phyloP scores from a whole-genome alignment of 192 early-diverging fungal species.

The Coemansia sp. region DNA sequence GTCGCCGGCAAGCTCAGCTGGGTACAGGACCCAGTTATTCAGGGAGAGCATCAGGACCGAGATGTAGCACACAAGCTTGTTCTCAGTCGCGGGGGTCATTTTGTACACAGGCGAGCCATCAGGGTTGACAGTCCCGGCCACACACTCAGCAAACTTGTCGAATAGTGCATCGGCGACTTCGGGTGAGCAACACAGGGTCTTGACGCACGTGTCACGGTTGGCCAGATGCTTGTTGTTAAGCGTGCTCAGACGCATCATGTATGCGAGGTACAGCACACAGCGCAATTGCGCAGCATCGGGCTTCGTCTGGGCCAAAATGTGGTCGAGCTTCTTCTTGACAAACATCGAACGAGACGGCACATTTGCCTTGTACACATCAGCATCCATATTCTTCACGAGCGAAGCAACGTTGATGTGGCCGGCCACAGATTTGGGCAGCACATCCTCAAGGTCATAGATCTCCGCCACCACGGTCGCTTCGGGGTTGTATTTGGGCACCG shows the following conservation, averaged over 20 bases:
- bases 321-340: constrained; percentile 37
- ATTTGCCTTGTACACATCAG: constrained; percentile 17
- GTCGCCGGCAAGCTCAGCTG: constrained; percentile 61
- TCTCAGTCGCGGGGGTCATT: constrained; percentile 63
- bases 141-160: constrained; percentile 62
- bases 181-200: constrained; percentile 56
- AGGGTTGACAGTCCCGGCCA: constrained; percentile 52
- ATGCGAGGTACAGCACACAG: constrained; percentile 71
- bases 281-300: constrained; percentile 45
- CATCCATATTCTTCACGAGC: constrained; percentile 51
- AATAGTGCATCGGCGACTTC: constrained; percentile 54
- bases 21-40: constrained; percentile 68
- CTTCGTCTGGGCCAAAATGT: constrained; percentile 20
- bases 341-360: constrained; percentile 31
- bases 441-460: constrained; percentile 79
- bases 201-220: constrained; percentile 43
- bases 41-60: constrained; percentile 67
- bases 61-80: constrained; percentile 78
- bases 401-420: constrained; percentile 62
- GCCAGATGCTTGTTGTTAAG: constrained; percentile 49
- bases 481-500: constrained; percentile 75
- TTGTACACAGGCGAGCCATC: constrained; percentile 46
- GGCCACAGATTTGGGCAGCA: constrained; percentile 65
- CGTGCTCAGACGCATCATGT: constrained; percentile 70
- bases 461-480: constrained; percentile 63